These are phyloP conservation scores for Macaranga tanarius DNA, from an alignment of 441 rosid genomes.

Conservation along the genomic window DNA sequence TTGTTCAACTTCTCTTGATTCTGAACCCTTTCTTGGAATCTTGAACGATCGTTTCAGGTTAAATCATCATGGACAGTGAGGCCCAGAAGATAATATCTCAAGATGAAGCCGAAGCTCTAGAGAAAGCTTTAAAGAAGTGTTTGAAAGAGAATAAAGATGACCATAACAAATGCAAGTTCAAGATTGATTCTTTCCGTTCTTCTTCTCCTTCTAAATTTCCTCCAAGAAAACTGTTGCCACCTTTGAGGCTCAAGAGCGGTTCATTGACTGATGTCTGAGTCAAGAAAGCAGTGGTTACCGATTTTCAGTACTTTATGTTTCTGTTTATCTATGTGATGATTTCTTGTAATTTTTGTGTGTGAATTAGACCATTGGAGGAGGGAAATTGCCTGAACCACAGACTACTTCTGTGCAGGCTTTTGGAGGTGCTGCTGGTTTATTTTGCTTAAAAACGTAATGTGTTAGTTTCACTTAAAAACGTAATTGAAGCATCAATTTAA, in stretches of 20 bases:
- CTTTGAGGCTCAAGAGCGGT: constrained; percentile 25
- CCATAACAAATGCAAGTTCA: constrained; percentile 38
- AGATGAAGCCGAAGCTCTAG: constrained; percentile 26
- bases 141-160: constrained; percentile 40
- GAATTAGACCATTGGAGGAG: not conserved
- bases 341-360: not conserved
- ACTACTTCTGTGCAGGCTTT: not conserved
- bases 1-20: not conserved
- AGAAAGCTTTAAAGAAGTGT: constrained; percentile 34
- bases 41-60: not conserved
- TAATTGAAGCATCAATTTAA: constrained; percentile 4
- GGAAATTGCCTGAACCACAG: not conserved
- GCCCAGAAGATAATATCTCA: constrained; percentile 21
- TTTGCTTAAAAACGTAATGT: not conserved
- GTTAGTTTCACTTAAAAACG: not conserved
- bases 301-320: not conserved
- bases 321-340: not conserved
- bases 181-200: constrained; percentile 32
- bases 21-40: not conserved
- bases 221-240: constrained; percentile 21
- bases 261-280: constrained; percentile 39
- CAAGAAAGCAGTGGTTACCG: constrained; percentile 7
- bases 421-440: too few relatives aligned
- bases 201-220: constrained; percentile 12
- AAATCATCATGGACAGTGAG: constrained; percentile 26